Evolutionary conservation across 2,329 filamentous ascomycete species (phyloP).

Genomic region (Aspergillus sojae): DNA sequence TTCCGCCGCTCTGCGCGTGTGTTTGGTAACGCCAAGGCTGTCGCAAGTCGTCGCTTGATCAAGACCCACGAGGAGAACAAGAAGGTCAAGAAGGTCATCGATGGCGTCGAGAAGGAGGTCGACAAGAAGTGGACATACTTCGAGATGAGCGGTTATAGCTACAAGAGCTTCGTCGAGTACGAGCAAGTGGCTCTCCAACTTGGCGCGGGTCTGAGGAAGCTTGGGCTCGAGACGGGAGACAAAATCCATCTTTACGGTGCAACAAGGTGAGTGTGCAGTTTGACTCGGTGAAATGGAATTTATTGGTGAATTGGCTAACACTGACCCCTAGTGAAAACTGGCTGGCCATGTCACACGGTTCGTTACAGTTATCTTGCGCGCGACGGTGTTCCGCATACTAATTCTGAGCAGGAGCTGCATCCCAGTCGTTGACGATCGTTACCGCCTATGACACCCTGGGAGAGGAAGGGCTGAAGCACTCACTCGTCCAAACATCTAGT

Average conservation of each 20-base stretch:
- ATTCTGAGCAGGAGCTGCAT: conserved; percentile 58
- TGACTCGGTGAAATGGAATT: background rate
- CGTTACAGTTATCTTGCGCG: conserved; percentile 18
- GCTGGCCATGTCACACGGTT: conserved; percentile 77
- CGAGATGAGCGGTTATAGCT: conserved; percentile 77
- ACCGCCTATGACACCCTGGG: conserved; percentile 95
- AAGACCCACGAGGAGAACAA: conserved; percentile 81
- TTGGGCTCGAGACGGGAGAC: conserved; percentile 70
- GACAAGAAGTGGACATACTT: conserved; percentile 93
- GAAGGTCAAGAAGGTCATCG: conserved; percentile 85
- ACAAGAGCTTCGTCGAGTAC: conserved; percentile 78
- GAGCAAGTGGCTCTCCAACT: conserved; percentile 69
- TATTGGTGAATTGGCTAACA: conserved; percentile 11
- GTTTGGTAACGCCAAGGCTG: conserved; percentile 65
- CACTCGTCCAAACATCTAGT: conserved; percentile 77
- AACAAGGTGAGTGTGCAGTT: conserved; percentile 63
- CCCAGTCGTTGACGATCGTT: conserved; percentile 88
- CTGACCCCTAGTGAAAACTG: conserved; percentile 66
- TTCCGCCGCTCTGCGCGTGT: conserved; percentile 68
- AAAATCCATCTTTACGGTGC: conserved; percentile 80
- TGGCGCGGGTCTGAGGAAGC: conserved; percentile 71
- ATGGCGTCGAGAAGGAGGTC: conserved; percentile 76
- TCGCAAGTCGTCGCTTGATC: conserved; percentile 74
- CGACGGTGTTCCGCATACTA: background rate
- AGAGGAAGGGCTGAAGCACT: conserved; percentile 80